Conservation (phyloP, 75 land plant genomes). For the Selaginella tamariscina region DNA sequence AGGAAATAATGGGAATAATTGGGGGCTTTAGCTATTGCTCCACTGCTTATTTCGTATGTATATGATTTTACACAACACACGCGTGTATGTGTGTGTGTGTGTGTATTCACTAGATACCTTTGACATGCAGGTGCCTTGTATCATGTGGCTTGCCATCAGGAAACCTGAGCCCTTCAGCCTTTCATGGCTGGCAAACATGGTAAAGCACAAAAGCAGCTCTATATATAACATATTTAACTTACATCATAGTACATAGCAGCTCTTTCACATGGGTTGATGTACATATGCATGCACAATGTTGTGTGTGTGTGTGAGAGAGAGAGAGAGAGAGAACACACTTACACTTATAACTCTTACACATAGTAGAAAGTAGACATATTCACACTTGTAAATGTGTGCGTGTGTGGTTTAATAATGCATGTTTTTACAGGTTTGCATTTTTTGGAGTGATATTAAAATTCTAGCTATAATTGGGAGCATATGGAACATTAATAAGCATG, state of each 20-base stretch:
- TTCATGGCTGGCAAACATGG: slow-evolving; percentile 33
- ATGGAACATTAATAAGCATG: background rate
- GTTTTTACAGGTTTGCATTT: background rate
- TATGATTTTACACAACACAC: background rate
- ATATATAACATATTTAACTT: too few species aligned
- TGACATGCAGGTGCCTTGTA: slow-evolving; percentile 24
- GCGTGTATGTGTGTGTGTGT: background rate
- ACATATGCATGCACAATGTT: too few species aligned
- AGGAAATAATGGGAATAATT: background rate
- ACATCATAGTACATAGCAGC: too few species aligned
- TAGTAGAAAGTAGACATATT: too few species aligned
- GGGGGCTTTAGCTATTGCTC: background rate
- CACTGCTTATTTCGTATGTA: background rate
- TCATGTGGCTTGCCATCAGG: slow-evolving; percentile 27
- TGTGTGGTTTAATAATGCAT: too few species aligned
- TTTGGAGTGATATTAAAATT: background rate
- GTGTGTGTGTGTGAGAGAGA: too few species aligned
- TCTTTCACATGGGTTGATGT: too few species aligned
- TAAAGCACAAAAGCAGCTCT: background rate
- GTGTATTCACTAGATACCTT: background rate
- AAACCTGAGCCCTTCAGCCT: slow-evolving; percentile 25
- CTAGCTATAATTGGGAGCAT: background rate
- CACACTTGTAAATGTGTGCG: too few species aligned
- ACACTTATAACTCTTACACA: too few species aligned
- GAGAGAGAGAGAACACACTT: too few species aligned